phyloP scores from a whole-genome alignment of 495 filamentous ascomycete genomes.

The Parathielavia appendiculata region DNA sequence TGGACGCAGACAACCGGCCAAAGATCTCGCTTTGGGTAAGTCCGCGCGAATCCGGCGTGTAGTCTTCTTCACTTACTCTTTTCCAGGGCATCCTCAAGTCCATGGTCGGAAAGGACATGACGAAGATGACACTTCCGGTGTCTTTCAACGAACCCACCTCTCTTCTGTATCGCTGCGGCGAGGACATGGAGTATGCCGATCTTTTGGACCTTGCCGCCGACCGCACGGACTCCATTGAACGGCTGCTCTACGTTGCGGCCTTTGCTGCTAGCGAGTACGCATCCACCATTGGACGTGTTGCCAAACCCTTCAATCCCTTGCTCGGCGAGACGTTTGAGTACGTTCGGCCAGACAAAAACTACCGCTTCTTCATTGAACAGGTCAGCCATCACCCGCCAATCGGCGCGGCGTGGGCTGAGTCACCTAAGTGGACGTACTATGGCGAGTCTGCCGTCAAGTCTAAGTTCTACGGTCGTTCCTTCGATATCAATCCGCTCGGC shows the following conservation, averaged over 20 bases:
- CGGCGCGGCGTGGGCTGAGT: conserved; percentile 89
- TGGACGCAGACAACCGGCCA: conserved; percentile 88
- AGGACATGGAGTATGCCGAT: conserved; percentile 97
- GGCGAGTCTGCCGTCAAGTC: conserved; percentile 95
- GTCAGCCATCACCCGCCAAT: conserved; percentile 97
- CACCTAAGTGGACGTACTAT: conserved; percentile 94
- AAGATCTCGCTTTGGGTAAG: conserved; percentile 95
- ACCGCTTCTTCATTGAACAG: conserved; percentile 97
- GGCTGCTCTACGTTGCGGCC: conserved; percentile 92
- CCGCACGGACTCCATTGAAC: conserved; percentile 78
- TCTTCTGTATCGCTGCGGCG: conserved; percentile 87
- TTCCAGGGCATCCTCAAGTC: conserved; percentile 88
- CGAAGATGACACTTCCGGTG: conserved; percentile 96
- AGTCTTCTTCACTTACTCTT: background rate
- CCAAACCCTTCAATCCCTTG: conserved; percentile 96
- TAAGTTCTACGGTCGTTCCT: conserved; percentile 95
- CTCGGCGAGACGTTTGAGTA: conserved; percentile 98
- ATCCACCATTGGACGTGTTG: conserved; percentile 91
- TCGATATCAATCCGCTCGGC: conserved; percentile 92
- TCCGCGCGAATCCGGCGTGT: conserved; percentile 3
- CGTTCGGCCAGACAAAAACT: conserved; percentile 88
- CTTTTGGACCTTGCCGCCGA: conserved; percentile 87
- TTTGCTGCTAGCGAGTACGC: conserved; percentile 96
- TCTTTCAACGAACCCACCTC: conserved; percentile 99
- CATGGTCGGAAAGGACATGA: conserved; percentile 99